Evolutionary conservation across 371 early-diverging fungal genomes (phyloP).

Genomic region (Edhazardia aedis): DNA sequence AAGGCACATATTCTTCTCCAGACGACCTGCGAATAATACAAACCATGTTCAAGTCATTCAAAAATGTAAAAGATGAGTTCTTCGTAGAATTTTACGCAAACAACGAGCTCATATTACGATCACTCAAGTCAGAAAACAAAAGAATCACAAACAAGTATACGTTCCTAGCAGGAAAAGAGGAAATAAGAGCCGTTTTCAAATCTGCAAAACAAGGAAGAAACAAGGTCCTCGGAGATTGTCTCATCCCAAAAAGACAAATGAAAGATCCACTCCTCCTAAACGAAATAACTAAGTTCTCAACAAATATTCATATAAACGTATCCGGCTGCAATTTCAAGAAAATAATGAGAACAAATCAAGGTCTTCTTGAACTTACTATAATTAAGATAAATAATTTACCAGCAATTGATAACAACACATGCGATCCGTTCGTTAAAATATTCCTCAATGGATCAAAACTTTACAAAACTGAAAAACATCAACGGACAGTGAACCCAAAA

Average conservation of each 20-base stretch:
- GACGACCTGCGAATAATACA: constrained; percentile 24
- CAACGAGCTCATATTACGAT: constrained; percentile 2
- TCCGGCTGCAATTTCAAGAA: constrained; percentile 1
- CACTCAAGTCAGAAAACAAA: constrained; percentile 8
- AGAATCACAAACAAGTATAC: constrained; percentile 15
- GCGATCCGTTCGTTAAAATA: constrained; percentile 31
- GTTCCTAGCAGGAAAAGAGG: constrained; percentile 13
- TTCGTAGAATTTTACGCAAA: constrained; percentile 13
- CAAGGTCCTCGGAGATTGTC: constrained; percentile 11
- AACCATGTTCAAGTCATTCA: constrained; percentile 19
- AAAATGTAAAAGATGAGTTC: constrained; percentile 17
- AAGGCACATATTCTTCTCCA: background rate
- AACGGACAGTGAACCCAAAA: constrained; percentile 12
- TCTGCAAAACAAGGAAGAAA: constrained; percentile 10
- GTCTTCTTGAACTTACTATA: constrained; percentile 24
- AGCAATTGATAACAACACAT: too few species aligned
- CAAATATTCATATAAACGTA: constrained; percentile 7
- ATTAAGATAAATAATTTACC: constrained; percentile 4
- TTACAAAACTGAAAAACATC: constrained; percentile 14
- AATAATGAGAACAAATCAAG: constrained; percentile 22
- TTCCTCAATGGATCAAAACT: constrained; percentile 32
- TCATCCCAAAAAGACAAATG: constrained; percentile 16
- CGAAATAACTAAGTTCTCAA: constrained; percentile 5
- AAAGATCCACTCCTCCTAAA: constrained; percentile 12
- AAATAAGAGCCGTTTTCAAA: constrained; percentile 15